These are phyloP conservation scores for Cyphellophora attinorum DNA, from an alignment of 2,329 filamentous ascomycete species.

Conservation along the genomic window DNA sequence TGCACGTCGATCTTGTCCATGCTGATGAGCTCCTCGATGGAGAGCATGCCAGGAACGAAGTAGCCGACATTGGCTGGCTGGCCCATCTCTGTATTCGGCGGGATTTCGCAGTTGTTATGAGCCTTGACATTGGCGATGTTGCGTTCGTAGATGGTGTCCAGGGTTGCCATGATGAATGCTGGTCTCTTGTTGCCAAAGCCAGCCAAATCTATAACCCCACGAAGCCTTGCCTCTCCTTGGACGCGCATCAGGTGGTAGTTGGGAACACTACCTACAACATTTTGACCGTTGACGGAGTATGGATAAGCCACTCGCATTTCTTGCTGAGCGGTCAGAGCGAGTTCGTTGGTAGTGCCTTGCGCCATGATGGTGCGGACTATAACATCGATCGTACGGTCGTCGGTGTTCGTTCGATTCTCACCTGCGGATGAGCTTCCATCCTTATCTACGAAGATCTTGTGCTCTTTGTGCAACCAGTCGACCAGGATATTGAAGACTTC, in stretches of 20 bases:
- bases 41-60: constrained; percentile 18
- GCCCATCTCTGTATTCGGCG: constrained; percentile 3
- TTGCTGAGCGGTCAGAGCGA: constrained; percentile 12
- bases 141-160: constrained; percentile 7
- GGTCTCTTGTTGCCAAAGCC: constrained; percentile 3
- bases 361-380: constrained; percentile 16
- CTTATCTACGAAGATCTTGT: too few relatives aligned
- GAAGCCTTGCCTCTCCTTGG: constrained; percentile 7
- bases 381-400: constrained; percentile 12
- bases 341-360: constrained; percentile 16
- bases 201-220: background rate
- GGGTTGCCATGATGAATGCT: constrained; percentile 1
- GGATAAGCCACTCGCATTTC: constrained; percentile 13
- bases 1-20: constrained; percentile 14
- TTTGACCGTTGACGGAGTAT: constrained; percentile 12
- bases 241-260: constrained; percentile 17
- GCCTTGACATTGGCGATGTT: constrained; percentile 6
- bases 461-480: background rate
- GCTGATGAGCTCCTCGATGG: constrained; percentile 15
- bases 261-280: constrained; percentile 12
- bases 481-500: background rate
- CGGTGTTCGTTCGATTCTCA: too few relatives aligned
- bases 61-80: constrained; percentile 10
- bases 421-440: too few relatives aligned
- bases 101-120: constrained; percentile 2